Base-by-base conservation (phyloP, 176 grass and related monocot species). In the Hordeum marinum region DNA sequence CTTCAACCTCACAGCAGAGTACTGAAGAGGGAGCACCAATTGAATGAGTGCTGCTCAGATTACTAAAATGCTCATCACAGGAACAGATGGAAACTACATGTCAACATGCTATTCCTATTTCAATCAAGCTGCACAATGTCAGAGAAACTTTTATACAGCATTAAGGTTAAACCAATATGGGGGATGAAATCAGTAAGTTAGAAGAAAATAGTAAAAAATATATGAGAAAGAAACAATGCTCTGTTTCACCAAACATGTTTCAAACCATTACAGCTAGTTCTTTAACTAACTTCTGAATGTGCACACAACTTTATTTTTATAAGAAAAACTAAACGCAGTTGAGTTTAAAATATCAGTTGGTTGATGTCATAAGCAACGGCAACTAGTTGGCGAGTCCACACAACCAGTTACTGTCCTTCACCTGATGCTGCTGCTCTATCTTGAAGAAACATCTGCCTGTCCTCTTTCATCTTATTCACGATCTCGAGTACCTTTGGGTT, bases 401-500 rank as follows among this genome's bases (percentile, higher is more conserved):
- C 26, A 27, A 36, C 35, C 70, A 60, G 26, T 41, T 80, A 68
- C 71, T 17, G 23, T 80, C 84, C 52, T 11, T 59, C 40, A 50
- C 46, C 83, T 48, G 83, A 71, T 74, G 64, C 70, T 59, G 78
- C 66, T 4, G 58, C 85, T 76, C 85, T 82, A 60, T 95, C 91
- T 72, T 70, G 66, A 34, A 78, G 77, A 67, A 67, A 7, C 27
- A 52, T 54, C 58, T 85, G 83, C 60, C 70, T 88, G 12, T 98
- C 96, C 34, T 82, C 86, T 80, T 89, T 94, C 96, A 95, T 92
- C 52, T 95, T 92, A 14, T 86, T 39, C 26, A 88, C 96, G 75
- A 95, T 90, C 81, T 95, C 91, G 59, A 95, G 88, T 64, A 95
- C 63, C 83, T 98, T 95, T 23, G 90, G 96, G 72, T 98, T 98